These are phyloP conservation scores for Basidiobolus meristosporus DNA, from an alignment of 371 early-diverging fungal species.

Conservation along the genomic window DNA sequence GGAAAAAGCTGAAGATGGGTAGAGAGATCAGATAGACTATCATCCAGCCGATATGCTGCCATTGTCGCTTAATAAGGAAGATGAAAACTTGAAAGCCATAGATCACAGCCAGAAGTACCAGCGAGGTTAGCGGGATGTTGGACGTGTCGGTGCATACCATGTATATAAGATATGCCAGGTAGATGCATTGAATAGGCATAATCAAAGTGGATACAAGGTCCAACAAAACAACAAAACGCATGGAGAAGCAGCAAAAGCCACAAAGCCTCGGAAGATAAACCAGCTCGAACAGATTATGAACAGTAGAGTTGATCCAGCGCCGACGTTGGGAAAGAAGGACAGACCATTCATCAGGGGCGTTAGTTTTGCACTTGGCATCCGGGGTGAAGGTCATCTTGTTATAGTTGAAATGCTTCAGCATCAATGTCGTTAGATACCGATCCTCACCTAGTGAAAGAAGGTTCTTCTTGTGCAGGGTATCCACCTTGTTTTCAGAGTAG, in stretches of 20 bases:
- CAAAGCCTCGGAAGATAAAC: slow-evolving; percentile 75
- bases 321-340: slow-evolving; percentile 88
- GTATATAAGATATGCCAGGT: slow-evolving; percentile 56
- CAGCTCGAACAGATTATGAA: slow-evolving; percentile 91
- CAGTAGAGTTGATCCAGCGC: slow-evolving; percentile 98
- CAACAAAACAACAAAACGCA: slow-evolving; percentile 87
- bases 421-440: slow-evolving; percentile 90
- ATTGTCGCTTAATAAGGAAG: slow-evolving; percentile 71
- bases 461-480: slow-evolving; percentile 96
- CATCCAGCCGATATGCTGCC: slow-evolving; percentile 96
- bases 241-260: slow-evolving; percentile 93
- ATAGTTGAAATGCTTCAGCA: slow-evolving; percentile 96
- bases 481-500: slow-evolving; percentile 89
- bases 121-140: slow-evolving; percentile 26
- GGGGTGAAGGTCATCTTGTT: slow-evolving; percentile 94
- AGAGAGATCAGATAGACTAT: slow-evolving; percentile 78
- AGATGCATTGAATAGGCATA: slow-evolving; percentile 78
- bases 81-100: slow-evolving; percentile 74
- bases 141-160: slow-evolving; percentile 24
- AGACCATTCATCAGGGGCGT: slow-evolving; percentile 88
- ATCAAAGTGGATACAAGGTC: slow-evolving; percentile 85
- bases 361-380: slow-evolving; percentile 91
- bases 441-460: slow-evolving; percentile 67
- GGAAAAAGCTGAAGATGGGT: slow-evolving; percentile 63
- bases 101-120: slow-evolving; percentile 43